Base-by-base conservation (phyloP, 2,329 filamentous ascomycete species). In the Neonectria sp. region DNA sequence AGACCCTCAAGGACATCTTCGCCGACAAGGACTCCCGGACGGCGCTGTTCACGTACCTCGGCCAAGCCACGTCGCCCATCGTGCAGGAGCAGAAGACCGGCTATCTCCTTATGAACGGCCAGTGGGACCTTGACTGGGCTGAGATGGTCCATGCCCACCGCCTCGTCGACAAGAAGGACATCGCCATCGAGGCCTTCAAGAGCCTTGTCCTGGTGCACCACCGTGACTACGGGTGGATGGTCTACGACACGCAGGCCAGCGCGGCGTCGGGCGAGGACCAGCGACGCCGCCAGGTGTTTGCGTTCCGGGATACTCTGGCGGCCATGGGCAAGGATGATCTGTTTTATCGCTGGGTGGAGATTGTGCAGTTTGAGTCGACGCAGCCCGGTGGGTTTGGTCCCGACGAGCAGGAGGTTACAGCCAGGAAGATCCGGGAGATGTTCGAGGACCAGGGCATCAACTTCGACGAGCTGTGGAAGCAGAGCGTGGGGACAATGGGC, bases 341-440 rank as follows among this genome's bases (percentile, higher is more conserved):
- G 60, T 98, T 98, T 83, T 97, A 93, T 83, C 90, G 92, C 62
- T 97, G 95, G 94, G 93, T 97, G 55, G 95, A 98, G 83, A 88
- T 97, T 77, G 91, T 98, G 56, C 95, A 98, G 82, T 97, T 90
- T 76, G 95, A 97, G 82, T 92, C 93, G 48, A 92, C 90, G 40
- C 88, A 89, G 72, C 93, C 94, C 0, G 93, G 92, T 21, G 93
- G 93, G 0, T 97, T 97, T 77, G 93, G 91, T 1, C 83, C 86
- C 0, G 92, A 95, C 77, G 88, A 90, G 75, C 94, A 97, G 81
- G 85, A 89, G 63, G 88, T 85, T 49, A 91, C 93, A 1, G 93
- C 94, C 65, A 83, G 89, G 70, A 91, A 95, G 81, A 93, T 95
- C 56, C 89, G 92, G 75, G 88, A 90, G 45, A 84, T 96, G 78